Conservation (phyloP, 2,329 filamentous ascomycete species). For the Fusarium subglutinans region DNA sequence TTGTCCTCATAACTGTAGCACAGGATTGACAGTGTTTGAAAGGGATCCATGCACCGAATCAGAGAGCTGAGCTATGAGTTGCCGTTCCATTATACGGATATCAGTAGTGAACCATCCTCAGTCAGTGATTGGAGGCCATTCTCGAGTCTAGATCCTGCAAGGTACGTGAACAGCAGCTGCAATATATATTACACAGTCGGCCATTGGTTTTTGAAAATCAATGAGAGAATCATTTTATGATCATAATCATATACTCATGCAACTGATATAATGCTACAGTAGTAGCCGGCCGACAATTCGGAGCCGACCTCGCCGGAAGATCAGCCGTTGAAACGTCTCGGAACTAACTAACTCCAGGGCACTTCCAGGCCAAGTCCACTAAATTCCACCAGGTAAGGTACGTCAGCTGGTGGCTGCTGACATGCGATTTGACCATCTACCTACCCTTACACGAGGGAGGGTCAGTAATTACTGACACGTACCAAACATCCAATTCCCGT, state of each 20-base stretch:
- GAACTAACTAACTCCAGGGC: slow-evolving; percentile 25
- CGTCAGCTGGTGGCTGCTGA: slow-evolving; percentile 30
- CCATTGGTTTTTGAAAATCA: neutral
- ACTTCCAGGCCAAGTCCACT: slow-evolving; percentile 34
- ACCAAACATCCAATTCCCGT: slow-evolving; percentile 20
- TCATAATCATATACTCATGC: neutral
- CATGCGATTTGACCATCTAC: slow-evolving; percentile 24
- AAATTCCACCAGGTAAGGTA: slow-evolving; percentile 31
- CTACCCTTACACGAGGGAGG: slow-evolving; percentile 17
- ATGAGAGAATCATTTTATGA: neutral
- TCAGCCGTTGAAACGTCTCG: slow-evolving; percentile 27
- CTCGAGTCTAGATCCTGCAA: neutral
- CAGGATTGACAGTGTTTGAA: neutral
- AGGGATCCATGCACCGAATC: neutral
- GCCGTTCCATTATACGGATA: neutral
- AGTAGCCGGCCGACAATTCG: slow-evolving; percentile 21
- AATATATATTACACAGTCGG: neutral
- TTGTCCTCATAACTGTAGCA: neutral
- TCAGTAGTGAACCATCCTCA: neutral
- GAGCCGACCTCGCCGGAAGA: slow-evolving; percentile 13
- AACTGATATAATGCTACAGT: neutral
- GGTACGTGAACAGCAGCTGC: neutral
- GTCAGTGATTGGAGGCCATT: neutral
- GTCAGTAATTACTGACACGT: slow-evolving; percentile 16
- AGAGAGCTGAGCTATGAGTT: neutral